These are phyloP conservation scores for Pyrenula massariospora DNA, from an alignment of 495 filamentous ascomycete genomes.

Conservation along the genomic window DNA sequence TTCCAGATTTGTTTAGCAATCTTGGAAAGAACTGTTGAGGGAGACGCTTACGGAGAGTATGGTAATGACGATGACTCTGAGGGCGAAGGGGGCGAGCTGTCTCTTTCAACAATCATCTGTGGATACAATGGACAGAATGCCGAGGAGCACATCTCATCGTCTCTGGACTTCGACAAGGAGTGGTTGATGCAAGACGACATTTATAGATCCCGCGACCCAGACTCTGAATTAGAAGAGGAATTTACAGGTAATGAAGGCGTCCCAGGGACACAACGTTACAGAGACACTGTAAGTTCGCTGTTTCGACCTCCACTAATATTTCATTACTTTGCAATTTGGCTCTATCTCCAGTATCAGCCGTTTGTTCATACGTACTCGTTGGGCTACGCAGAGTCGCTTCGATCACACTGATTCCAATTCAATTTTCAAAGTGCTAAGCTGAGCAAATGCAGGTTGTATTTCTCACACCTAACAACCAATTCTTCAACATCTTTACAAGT, in stretches of 20 bases:
- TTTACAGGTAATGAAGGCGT: constrained; percentile 24
- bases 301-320: background rate
- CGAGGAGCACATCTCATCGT: background rate
- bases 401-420: too few species aligned
- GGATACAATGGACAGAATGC: background rate
- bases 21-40: constrained; percentile 14
- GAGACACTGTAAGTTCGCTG: constrained; percentile 15
- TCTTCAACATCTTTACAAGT: background rate
- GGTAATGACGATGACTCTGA: background rate
- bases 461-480: background rate
- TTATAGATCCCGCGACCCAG: constrained; percentile 3
- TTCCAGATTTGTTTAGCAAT: constrained; percentile 25
- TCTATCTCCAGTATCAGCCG: too few species aligned
- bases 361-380: too few species aligned
- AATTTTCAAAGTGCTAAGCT: too few species aligned
- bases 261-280: constrained; percentile 21
- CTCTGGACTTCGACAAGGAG: background rate
- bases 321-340: background rate
- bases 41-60: constrained; percentile 5
- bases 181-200: background rate
- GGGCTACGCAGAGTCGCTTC: too few species aligned
- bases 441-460: background rate
- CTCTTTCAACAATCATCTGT: background rate
- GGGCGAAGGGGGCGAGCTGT: background rate
- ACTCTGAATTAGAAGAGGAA: constrained; percentile 23